Percentiles rank a stretch among this genome's conserved stretches.
Evolutionary conservation across 2,329 filamentous ascomycete genomes (phyloP).

Genomic region (Neurospora sp.): DNA sequence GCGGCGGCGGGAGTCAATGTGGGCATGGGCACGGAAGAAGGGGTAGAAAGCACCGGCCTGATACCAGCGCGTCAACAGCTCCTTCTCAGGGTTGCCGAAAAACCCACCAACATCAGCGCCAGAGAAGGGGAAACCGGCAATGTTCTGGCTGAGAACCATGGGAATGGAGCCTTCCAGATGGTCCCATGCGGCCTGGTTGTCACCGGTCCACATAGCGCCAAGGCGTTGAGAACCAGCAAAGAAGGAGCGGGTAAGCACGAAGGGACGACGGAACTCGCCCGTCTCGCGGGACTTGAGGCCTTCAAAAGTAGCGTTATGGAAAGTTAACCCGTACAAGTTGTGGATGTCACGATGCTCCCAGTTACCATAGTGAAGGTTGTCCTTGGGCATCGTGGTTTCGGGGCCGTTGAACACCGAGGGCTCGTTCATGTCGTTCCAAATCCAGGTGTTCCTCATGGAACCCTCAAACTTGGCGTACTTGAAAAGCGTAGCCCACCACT

Average conservation of each 20-base stretch:
- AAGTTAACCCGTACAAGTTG: constrained; percentile 91
- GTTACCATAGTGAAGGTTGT: constrained; percentile 81
- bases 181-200: constrained; percentile 89
- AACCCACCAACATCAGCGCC: constrained; percentile 96
- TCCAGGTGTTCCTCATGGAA: constrained; percentile 74
- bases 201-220: constrained; percentile 97
- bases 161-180: constrained; percentile 84
- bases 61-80: constrained; percentile 90
- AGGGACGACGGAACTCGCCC: constrained; percentile 76
- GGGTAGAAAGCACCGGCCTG: constrained; percentile 95
- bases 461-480: constrained; percentile 83
- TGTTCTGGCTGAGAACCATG: constrained; percentile 88
- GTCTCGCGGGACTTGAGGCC: constrained; percentile 77
- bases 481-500: constrained; percentile 89
- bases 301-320: constrained; percentile 87
- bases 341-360: constrained; percentile 98
- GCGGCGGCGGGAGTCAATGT: constrained; percentile 88
- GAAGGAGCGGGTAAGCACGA: constrained; percentile 87
- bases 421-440: constrained; percentile 99
- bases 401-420: constrained; percentile 98
- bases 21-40: constrained; percentile 94
- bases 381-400: constrained; percentile 97
- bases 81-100: constrained; percentile 92
- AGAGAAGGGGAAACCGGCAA: constrained; percentile 86
- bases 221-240: constrained; percentile 83